These are phyloP conservation scores for Xerocomus potaroensis DNA, from an alignment of 768 basidiomycete species.

Conservation along the genomic window DNA sequence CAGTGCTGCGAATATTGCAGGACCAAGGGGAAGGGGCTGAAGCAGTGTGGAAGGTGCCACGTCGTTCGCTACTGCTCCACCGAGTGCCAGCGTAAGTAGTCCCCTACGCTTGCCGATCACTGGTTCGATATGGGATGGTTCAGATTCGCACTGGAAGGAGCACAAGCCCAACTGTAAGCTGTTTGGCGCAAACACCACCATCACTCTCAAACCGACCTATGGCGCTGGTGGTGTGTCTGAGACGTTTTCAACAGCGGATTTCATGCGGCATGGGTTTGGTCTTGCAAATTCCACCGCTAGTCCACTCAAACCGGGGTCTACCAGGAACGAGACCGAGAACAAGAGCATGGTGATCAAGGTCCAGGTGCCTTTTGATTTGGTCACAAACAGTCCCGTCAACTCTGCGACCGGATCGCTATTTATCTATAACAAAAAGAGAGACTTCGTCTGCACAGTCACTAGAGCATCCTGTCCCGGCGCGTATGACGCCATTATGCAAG, in stretches of 20 bases:
- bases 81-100: conserved; percentile 49
- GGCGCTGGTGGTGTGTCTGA: neutral
- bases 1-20: conserved; percentile 41
- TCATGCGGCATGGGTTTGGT: conserved; percentile 29
- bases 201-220: conserved; percentile 47
- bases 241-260: conserved; percentile 26
- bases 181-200: conserved; percentile 40
- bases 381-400: neutral
- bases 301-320: conserved; percentile 13
- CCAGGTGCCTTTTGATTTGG: conserved; percentile 38
- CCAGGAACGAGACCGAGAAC: conserved; percentile 22
- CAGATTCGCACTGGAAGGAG: conserved; percentile 44
- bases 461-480: conserved; percentile 30
- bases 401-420: conserved; percentile 28
- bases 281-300: conserved; percentile 22
- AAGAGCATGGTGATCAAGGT: conserved; percentile 52
- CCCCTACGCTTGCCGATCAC: neutral
- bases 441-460: conserved; percentile 44
- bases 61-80: conserved; percentile 49
- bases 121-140: neutral
- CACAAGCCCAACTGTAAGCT: conserved; percentile 48
- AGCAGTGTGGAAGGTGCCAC: conserved; percentile 42
- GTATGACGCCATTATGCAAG: conserved; percentile 40
- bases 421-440: conserved; percentile 51
- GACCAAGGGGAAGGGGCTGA: conserved; percentile 31